Evolutionary conservation across 345 rosid genomes (phyloP).

Genomic region (Citrus maxima): DNA sequence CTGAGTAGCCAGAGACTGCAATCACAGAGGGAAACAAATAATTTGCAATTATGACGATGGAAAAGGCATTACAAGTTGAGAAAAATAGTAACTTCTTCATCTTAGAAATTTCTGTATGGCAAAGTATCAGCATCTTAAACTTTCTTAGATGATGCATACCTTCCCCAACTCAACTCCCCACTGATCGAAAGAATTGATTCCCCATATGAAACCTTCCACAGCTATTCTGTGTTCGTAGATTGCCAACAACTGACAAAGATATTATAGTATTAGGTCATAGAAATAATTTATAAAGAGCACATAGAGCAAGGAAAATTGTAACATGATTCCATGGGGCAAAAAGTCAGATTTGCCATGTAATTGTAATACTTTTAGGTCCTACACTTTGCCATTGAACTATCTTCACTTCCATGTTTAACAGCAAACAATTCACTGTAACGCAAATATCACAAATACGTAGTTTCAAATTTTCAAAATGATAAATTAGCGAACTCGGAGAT

Average conservation of each 20-base stretch:
- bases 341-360: background rate
- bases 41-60: background rate
- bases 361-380: background rate
- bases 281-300: background rate
- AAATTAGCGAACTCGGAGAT: background rate
- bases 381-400: background rate
- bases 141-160: constrained; percentile 36
- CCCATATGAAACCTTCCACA: constrained; percentile 94
- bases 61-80: background rate
- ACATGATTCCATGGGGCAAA: background rate
- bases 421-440: background rate
- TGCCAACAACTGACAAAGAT: constrained; percentile 65
- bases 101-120: background rate
- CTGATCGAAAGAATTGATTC: constrained; percentile 97
- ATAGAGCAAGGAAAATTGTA: background rate
- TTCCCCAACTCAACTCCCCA: constrained; percentile 99
- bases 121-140: background rate
- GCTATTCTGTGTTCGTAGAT: constrained; percentile 95
- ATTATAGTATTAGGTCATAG: background rate
- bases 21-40: background rate
- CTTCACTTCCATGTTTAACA: background rate
- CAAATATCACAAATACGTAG: background rate
- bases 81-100: background rate
- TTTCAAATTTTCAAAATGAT: background rate
- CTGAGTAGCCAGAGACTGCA: constrained; percentile 81